Evolutionary conservation across 2,329 filamentous ascomycete genomes (phyloP).

Genomic region (Magnaporthiopsis incrustans): DNA sequence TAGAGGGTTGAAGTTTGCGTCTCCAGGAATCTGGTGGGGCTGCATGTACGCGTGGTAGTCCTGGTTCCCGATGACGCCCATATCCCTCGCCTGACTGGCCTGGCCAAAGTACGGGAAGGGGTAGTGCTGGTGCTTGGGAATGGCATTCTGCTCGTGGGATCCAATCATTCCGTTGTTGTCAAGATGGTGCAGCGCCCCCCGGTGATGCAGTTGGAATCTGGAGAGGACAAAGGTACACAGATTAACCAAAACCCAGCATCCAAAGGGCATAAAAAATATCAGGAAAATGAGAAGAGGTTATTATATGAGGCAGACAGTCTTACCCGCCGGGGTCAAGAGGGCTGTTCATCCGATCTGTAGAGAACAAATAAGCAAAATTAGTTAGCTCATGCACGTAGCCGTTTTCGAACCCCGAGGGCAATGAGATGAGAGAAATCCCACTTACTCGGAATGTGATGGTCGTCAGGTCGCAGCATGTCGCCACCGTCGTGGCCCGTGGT

Average conservation of each 20-base stretch:
- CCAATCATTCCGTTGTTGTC: constrained; percentile 13
- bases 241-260: not conserved
- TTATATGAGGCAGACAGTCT: not conserved
- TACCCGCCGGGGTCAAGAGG: constrained; percentile 12
- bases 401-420: not conserved
- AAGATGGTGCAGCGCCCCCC: constrained; percentile 12
- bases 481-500: constrained; percentile 3
- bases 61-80: not conserved
- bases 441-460: constrained; percentile 8
- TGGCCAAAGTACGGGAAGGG: not conserved
- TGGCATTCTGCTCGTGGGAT: not conserved
- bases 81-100: not conserved
- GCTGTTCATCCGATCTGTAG: constrained; percentile 6
- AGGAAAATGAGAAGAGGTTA: no score
- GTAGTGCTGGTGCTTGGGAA: constrained; percentile 1
- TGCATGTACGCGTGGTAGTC: not conserved
- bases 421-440: not conserved
- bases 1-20: constrained; percentile 2
- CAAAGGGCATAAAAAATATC: no score
- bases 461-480: constrained; percentile 11
- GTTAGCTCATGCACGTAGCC: not conserved
- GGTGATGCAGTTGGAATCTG: constrained; percentile 11
- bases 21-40: not conserved
- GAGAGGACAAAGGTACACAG: not conserved
- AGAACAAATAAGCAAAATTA: no score